phyloP scores from a whole-genome alignment of 768 basidiomycete species.

The Mycena galericulata region DNA sequence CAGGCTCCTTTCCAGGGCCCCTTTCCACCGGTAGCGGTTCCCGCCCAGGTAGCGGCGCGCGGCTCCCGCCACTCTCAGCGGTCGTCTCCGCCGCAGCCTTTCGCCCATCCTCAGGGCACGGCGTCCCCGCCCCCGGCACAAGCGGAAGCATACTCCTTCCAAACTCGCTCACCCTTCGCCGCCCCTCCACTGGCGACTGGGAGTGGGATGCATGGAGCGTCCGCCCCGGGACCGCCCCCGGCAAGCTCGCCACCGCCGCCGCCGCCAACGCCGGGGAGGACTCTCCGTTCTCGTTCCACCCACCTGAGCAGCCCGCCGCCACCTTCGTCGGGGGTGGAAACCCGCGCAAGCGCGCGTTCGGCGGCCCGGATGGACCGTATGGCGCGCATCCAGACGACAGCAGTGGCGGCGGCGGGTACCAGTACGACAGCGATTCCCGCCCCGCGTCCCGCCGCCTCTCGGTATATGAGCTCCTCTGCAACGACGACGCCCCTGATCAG shows the following conservation, averaged over 20 bases:
- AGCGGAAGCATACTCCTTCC: conserved; percentile 65
- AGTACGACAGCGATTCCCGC: conserved; percentile 79
- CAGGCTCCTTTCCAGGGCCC: conserved; percentile 3
- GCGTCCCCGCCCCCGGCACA: conserved; percentile 49
- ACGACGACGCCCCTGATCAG: conserved; percentile 62
- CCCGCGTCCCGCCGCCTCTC: conserved; percentile 84
- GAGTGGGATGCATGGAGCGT: conserved; percentile 41
- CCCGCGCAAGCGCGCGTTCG: conserved; percentile 65
- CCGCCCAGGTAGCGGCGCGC: conserved; percentile 54
- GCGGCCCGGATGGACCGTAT: conserved; percentile 58
- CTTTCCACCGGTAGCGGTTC: conserved; percentile 21
- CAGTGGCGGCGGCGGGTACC: conserved; percentile 59
- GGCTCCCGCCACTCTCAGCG: conserved; percentile 80
- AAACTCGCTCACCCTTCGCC: conserved; percentile 62
- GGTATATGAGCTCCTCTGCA: conserved; percentile 92
- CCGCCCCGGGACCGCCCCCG: conserved; percentile 80
- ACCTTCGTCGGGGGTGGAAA: conserved; percentile 35
- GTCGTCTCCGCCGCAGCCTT: conserved; percentile 78
- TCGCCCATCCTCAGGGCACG: conserved; percentile 56
- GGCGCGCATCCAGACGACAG: conserved; percentile 38
- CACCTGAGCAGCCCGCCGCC: conserved; percentile 40
- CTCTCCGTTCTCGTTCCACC: conserved; percentile 70
- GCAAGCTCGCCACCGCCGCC: conserved; percentile 67
- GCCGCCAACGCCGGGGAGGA: conserved; percentile 58
- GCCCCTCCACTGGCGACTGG: conserved; percentile 63